phyloP scores from a whole-genome alignment of 2,329 filamentous ascomycete genomes.

The Colletotrichum endophyticum region DNA sequence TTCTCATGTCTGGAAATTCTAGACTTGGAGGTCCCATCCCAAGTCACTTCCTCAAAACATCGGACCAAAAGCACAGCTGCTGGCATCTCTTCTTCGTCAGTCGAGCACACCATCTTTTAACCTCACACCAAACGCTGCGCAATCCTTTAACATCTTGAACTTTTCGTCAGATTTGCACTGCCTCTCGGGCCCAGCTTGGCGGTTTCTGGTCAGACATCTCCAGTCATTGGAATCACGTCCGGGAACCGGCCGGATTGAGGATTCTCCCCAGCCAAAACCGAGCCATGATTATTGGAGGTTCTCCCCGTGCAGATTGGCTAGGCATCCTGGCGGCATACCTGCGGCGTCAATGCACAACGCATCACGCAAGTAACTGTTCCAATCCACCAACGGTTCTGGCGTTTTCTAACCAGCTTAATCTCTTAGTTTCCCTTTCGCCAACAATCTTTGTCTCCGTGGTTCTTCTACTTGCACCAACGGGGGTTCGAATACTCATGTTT shows the following conservation, averaged over 20 bases:
- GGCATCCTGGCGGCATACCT: not conserved
- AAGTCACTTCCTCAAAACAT: not conserved
- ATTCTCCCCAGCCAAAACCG: not conserved
- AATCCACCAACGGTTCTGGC: not conserved
- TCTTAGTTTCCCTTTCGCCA: not conserved
- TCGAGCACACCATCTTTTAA: not conserved
- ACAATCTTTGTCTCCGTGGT: not conserved
- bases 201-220: not conserved
- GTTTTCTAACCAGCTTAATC: not conserved
- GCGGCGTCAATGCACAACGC: not conserved
- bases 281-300: not conserved
- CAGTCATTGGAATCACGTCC: not conserved
- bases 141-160: not conserved
- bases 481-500: not conserved
- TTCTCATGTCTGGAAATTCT: not conserved
- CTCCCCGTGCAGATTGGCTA: not conserved
- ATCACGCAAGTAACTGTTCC: not conserved
- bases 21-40: not conserved
- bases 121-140: not conserved
- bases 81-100: not conserved
- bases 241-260: not conserved
- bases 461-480: not conserved
- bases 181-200: not conserved
- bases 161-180: not conserved
- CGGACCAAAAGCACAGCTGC: not conserved